Evolutionary conservation across 208 protist genomes (phyloP).

Genomic region (Acanthamoeba rhysodes): DNA sequence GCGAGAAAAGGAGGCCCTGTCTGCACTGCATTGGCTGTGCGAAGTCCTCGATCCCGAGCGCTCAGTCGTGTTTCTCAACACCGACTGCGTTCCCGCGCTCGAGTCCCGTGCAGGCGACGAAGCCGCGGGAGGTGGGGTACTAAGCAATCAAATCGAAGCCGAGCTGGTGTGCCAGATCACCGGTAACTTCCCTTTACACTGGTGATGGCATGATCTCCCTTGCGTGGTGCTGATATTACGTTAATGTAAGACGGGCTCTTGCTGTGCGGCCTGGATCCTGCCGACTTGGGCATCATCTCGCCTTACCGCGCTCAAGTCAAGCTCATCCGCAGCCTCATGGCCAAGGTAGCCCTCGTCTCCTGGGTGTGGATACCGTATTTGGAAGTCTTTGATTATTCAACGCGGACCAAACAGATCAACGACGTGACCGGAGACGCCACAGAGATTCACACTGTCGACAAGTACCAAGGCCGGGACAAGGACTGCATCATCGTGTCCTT

Average conservation of each 20-base stretch:
- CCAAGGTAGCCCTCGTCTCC: neutral
- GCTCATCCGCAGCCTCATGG: conserved; percentile 72
- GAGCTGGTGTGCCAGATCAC: conserved; percentile 77
- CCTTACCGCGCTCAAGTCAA: conserved; percentile 89
- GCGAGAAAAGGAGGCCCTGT: conserved; percentile 1
- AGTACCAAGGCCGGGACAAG: conserved; percentile 90
- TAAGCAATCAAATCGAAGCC: conserved; percentile 63
- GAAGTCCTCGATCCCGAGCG: conserved; percentile 71
- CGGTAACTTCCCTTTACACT: neutral
- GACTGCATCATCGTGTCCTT: conserved; percentile 90
- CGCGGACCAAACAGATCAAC: conserved; percentile 40
- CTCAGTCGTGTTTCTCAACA: conserved; percentile 88
- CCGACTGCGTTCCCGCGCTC: conserved; percentile 78
- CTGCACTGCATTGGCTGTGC: conserved; percentile 72
- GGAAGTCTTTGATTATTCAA: too few species aligned
- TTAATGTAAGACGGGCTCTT: conserved; percentile 68
- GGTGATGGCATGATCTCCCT: neutral
- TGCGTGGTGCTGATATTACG: too few species aligned
- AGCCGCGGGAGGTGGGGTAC: neutral
- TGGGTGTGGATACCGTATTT: too few species aligned
- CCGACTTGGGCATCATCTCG: conserved; percentile 89
- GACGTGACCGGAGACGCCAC: conserved; percentile 1
- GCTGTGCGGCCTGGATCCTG: conserved; percentile 74
- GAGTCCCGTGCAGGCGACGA: conserved; percentile 33
- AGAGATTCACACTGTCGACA: conserved; percentile 74